phyloP scores from a whole-genome alignment of 768 basidiomycete genomes.

The Calocybe cyanea region DNA sequence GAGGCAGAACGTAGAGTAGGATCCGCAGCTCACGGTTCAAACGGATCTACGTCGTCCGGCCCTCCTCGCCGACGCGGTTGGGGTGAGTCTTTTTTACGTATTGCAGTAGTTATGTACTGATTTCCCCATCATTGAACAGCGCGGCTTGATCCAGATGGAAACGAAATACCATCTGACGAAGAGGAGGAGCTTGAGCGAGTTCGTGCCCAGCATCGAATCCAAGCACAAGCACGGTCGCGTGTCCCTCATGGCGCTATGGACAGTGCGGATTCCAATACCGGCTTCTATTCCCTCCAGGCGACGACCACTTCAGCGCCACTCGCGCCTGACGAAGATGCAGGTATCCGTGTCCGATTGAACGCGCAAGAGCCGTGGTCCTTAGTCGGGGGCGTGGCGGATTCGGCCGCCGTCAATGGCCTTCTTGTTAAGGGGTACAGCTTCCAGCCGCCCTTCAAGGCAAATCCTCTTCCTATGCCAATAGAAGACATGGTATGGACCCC shows the following conservation, averaged over 20 bases:
- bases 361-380: neutral
- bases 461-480: slow-evolving; percentile 57
- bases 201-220: slow-evolving; percentile 44
- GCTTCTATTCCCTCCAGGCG: slow-evolving; percentile 11
- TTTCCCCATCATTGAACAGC: slow-evolving; percentile 23
- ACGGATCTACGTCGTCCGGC: slow-evolving; percentile 2
- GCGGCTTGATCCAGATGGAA: slow-evolving; percentile 54
- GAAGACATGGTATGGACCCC: slow-evolving; percentile 40
- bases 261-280: slow-evolving; percentile 8
- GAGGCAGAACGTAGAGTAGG: slow-evolving; percentile 9
- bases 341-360: slow-evolving; percentile 19
- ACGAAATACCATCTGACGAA: slow-evolving; percentile 59
- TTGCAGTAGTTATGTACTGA: neutral
- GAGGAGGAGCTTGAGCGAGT: slow-evolving; percentile 57
- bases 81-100: slow-evolving; percentile 31
- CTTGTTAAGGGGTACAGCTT: no score
- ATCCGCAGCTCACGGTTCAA: slow-evolving; percentile 3
- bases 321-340: slow-evolving; percentile 15
- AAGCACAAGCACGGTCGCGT: slow-evolving; percentile 18
- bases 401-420: no score
- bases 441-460: slow-evolving; percentile 26
- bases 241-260: neutral
- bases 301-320: slow-evolving; percentile 16
- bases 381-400: no score
- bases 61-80: slow-evolving; percentile 37